phyloP scores from a whole-genome alignment of 2,329 filamentous ascomycete species.

The Fusarium falciforme region DNA sequence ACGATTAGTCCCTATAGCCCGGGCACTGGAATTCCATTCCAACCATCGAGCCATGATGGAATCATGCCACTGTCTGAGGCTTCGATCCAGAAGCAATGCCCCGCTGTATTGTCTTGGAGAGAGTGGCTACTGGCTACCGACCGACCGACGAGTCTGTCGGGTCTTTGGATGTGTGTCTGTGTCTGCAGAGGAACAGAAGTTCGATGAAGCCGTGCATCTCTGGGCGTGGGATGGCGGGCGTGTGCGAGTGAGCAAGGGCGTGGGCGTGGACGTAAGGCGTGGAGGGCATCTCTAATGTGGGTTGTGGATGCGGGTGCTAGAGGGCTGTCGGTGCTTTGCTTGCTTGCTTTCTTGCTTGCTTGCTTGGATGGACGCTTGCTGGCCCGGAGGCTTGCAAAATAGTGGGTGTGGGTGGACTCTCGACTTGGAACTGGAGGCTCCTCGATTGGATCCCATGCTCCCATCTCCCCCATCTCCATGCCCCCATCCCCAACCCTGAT shows the following conservation, averaged over 20 bases:
- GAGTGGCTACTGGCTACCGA: conserved; percentile 4
- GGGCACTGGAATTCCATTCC: conserved; percentile 37
- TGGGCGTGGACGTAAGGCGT: conserved; percentile 22
- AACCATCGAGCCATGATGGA: conserved; percentile 23
- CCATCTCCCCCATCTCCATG: conserved; percentile 30
- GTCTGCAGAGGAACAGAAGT: background rate
- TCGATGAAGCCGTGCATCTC: conserved; percentile 16
- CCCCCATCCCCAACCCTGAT: conserved; percentile 35
- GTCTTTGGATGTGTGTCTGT: background rate
- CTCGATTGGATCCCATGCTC: conserved; percentile 25
- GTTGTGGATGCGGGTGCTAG: conserved; percentile 22
- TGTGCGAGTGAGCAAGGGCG: background rate
- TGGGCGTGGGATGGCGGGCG: conserved; percentile 15
- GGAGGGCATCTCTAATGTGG: conserved; percentile 1
- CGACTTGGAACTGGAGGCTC: conserved; percentile 14
- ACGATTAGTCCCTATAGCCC: conserved; percentile 27
- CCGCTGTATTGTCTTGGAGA: conserved; percentile 10
- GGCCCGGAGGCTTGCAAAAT: background rate
- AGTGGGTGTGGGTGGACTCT: conserved; percentile 33
- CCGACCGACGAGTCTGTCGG: background rate
- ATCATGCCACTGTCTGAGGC: conserved; percentile 11
- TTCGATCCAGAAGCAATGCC: conserved; percentile 23
- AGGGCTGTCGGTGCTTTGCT: conserved; percentile 5
- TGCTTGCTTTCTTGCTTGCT: background rate
- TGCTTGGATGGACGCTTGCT: background rate